A percentile compares a stretch with the other conserved stretches of the same genome.
Evolutionary conservation across 2,329 filamentous ascomycete species (phyloP).

Genomic region (Colletotrichum sp.): DNA sequence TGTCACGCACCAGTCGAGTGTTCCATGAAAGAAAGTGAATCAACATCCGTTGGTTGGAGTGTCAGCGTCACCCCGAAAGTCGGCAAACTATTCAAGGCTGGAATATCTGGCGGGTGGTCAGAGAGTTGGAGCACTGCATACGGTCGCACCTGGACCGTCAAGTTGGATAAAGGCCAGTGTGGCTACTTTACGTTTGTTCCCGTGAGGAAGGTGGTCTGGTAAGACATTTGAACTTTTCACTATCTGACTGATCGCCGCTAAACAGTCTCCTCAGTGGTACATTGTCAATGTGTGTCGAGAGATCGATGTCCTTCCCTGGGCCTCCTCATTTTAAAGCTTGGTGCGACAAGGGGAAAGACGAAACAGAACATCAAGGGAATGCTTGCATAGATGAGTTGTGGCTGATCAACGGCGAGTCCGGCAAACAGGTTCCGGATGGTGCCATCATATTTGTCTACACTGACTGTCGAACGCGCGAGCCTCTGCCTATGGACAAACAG

Average conservation of each 20-base stretch:
- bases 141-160: neutral
- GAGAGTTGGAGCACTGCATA: neutral
- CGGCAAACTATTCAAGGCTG: neutral
- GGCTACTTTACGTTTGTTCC: neutral
- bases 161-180: neutral
- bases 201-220: neutral
- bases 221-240: neutral
- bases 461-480: neutral
- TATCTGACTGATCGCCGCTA: neutral
- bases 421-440: neutral
- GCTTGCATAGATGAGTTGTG: neutral
- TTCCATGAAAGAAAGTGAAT: neutral
- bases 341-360: neutral
- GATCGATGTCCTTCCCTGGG: neutral
- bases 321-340: neutral
- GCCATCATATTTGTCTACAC: neutral
- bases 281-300: neutral
- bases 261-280: neutral
- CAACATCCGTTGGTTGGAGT: neutral
- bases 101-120: neutral
- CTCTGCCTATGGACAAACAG: neutral
- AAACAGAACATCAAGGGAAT: neutral
- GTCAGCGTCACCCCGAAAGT: neutral
- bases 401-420: neutral
- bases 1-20: neutral